These are phyloP conservation scores for Phalaenopsis aphrodite DNA, from an alignment of 106 monocot genomes.

Conservation along the genomic window DNA sequence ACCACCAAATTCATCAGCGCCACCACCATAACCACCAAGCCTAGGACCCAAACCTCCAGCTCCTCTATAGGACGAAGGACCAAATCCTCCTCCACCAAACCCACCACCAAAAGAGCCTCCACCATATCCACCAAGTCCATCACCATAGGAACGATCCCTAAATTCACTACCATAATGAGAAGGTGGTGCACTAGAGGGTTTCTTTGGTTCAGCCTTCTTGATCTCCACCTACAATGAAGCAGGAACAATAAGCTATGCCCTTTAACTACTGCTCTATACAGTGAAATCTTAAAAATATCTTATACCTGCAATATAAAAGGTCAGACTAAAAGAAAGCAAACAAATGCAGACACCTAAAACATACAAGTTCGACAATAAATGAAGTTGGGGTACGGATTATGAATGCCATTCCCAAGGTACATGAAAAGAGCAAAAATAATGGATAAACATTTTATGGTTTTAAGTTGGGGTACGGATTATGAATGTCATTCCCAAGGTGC, in stretches of 20 bases:
- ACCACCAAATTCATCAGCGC: conserved; percentile 46
- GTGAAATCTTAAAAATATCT: background rate
- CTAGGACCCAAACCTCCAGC: conserved; percentile 43
- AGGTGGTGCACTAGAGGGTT: conserved; percentile 42
- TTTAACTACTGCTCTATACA: conserved; percentile 7
- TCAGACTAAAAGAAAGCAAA: background rate
- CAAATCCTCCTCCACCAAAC: conserved; percentile 22
- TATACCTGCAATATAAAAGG: background rate
- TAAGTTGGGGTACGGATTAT: too few species aligned
- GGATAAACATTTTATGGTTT: too few species aligned
- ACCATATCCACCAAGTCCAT: conserved; percentile 42
- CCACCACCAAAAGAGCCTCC: conserved; percentile 33
- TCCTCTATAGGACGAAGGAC: conserved; percentile 37
- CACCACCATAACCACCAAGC: conserved; percentile 40
- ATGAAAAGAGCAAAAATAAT: too few species aligned
- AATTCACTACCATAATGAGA: conserved; percentile 50
- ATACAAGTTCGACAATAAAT: too few species aligned
- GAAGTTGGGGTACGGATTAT: too few species aligned
- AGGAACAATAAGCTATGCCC: conserved; percentile 49
- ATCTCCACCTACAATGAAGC: conserved; percentile 97
- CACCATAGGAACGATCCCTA: conserved; percentile 57
- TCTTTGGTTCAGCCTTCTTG: conserved; percentile 99
- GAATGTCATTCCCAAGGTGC: too few species aligned
- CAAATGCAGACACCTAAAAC: background rate
- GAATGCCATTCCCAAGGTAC: too few species aligned